Evolutionary conservation across 2,329 filamentous ascomycete species (phyloP).

Genomic region (Ascochyta fabae): DNA sequence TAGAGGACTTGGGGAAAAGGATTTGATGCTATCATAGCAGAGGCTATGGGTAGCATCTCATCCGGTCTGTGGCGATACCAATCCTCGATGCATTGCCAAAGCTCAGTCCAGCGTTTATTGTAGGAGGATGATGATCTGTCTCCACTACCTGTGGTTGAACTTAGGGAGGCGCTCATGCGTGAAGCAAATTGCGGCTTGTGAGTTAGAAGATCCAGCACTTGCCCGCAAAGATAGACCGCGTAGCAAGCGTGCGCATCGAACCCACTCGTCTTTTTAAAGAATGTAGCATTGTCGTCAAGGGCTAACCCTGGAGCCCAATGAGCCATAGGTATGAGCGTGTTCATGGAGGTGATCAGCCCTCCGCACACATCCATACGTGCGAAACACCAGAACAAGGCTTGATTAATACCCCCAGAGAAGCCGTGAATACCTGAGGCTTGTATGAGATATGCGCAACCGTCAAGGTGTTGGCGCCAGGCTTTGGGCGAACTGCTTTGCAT

Average conservation of each 20-base stretch:
- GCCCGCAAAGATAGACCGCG: not conserved
- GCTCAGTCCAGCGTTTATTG: not conserved
- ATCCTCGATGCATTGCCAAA: not conserved
- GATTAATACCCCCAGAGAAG: slow-evolving; percentile 58
- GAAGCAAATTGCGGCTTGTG: not conserved
- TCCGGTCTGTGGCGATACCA: not conserved
- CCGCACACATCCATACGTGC: slow-evolving; percentile 65
- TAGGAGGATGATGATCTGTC: not conserved
- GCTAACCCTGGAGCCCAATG: slow-evolving; percentile 56
- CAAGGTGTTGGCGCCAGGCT: slow-evolving; percentile 63
- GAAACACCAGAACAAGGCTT: slow-evolving; percentile 66
- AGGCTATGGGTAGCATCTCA: not conserved
- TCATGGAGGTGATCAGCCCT: slow-evolving; percentile 61
- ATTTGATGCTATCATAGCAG: not conserved
- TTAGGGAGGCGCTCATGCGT: not conserved
- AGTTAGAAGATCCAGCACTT: not conserved
- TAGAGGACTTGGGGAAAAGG: not conserved
- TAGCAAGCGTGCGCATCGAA: not conserved
- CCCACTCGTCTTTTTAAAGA: not conserved
- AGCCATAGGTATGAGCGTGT: slow-evolving; percentile 57
- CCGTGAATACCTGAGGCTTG: slow-evolving; percentile 60
- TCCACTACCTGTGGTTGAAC: no score
- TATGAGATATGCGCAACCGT: slow-evolving; percentile 63
- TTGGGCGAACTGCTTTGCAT: slow-evolving; percentile 57
- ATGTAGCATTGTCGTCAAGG: not conserved